Evolutionary conservation across 768 basidiomycete genomes (phyloP).

Genomic region (Hygrophorus pudorinus): DNA sequence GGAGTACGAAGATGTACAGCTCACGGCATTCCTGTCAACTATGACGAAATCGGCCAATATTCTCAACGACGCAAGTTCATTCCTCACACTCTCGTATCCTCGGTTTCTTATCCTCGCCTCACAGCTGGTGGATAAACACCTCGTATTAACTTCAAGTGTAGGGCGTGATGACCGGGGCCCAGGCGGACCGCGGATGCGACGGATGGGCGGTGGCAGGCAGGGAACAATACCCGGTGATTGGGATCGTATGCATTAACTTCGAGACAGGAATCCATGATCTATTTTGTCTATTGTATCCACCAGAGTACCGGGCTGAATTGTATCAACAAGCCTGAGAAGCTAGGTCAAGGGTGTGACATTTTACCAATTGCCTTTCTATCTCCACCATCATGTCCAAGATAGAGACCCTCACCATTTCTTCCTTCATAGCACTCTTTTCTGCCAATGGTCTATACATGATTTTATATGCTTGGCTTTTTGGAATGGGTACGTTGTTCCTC

Average conservation of each 20-base stretch:
- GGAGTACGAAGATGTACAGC: constrained; percentile 95
- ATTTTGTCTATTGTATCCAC: too few relatives aligned
- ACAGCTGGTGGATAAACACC: constrained; percentile 74
- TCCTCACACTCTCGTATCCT: constrained; percentile 3
- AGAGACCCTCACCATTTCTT: constrained; percentile 26
- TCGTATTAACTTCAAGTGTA: constrained; percentile 37
- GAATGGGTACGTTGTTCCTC: constrained; percentile 45
- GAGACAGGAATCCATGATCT: too few relatives aligned
- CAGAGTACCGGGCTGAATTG: too few relatives aligned
- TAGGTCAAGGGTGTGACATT: too few relatives aligned
- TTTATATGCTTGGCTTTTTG: constrained; percentile 55
- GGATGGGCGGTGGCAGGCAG: constrained; percentile 33
- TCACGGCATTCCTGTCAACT: constrained; percentile 81
- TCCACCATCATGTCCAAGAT: constrained; percentile 22
- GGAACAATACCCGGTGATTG: constrained; percentile 38
- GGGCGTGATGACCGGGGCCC: constrained; percentile 44
- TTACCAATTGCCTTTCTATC: not conserved
- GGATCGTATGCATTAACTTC: constrained; percentile 36
- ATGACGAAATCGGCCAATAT: constrained; percentile 84
- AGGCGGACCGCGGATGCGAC: constrained; percentile 40
- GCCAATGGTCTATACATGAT: constrained; percentile 37
- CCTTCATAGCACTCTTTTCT: constrained; percentile 22
- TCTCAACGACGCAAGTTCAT: constrained; percentile 70
- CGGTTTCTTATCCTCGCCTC: constrained; percentile 3
- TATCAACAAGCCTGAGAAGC: too few relatives aligned